Base-by-base conservation (phyloP, 306 rosid species). In the Astragalus glycyphyllos region DNA sequence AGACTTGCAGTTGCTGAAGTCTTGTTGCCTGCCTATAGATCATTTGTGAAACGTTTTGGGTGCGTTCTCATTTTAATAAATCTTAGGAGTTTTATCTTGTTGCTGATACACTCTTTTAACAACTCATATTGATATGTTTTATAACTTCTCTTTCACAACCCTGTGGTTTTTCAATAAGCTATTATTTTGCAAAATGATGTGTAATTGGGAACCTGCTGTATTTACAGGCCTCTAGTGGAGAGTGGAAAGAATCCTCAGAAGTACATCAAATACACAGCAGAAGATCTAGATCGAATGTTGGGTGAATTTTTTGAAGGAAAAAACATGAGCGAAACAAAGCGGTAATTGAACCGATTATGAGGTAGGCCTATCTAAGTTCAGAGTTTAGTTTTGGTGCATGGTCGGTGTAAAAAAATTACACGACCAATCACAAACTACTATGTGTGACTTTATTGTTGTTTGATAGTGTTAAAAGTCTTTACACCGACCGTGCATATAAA, bases 271-370 rank as follows among this genome's bases (percentile, higher is more conserved):
- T 94, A 86, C 80, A 72, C 84, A 0, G 87, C 97, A 0, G 99
- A 94, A 80, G 99, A 94, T 86, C 91, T 91, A 7, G 99, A 94
- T 50, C 76, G 95, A 13, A 94, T 94, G 97, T 55, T 94, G 76
- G 96, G 97, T 5, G 99, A 94, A 54, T 94, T 94, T 85, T 94
- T 91, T 4, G 99, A 94, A 81, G 99, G 99, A 40, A 94, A 87
- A 81, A 91, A 73, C 60, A 34, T 89, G 80, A 89, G 40, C 4
- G 99, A 94, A 58, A 86, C 82, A 9, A 94, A 54, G 80, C 82
- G 95, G 53, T 87, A 76, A 79, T 77, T 23, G 11, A 46, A 46
- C 37, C 23, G 56, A 11, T 16, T 10, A 62, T 41, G 49, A 67
- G 79, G 79, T 72, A 55, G 17, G 53, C 10, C 3, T 37, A 1